Base-by-base conservation (phyloP, 2,329 filamentous ascomycete species). In the Alternaria viburni region DNA sequence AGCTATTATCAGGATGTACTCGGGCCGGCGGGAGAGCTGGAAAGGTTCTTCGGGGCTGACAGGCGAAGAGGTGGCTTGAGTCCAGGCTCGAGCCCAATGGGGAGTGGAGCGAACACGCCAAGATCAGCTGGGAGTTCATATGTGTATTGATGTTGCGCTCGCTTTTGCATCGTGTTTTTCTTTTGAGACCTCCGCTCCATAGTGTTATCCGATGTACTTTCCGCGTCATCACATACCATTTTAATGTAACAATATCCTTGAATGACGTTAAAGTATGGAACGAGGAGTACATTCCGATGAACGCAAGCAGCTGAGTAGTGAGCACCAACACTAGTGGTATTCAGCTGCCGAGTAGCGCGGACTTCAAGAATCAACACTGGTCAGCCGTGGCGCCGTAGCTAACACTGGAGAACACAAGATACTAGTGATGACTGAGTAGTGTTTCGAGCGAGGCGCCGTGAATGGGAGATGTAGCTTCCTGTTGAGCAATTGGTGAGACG, bases 1-100 rank as follows among this genome's bases (percentile, higher is more conserved):
- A 36, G 23, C 10, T 76, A 72, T 52, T 71, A 69, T 26, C 68
- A 49, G n/a, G 59, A 71, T 23, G 74, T 74, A 1, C 45, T 74
- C 19, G 62, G 50, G 25, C 57, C 69, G 28, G 70, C 66, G n/a
- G 69, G 71, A 55, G 59, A 68, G 17, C 61, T 75, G 23, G 70
- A 73, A 49, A 54, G 41, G 4, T 17, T 72, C 7, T 41, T 73
- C 11, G 59, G 57, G 44, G 50, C 45, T 10, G 54, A 66, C 13
- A 62, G 59, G 28, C 52, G 41, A n/a, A 65, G 61, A 54, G 62
- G 67, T 36, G 60, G 56, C 4, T 25, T 57, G 32, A 67, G 52
- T 46, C 51, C 51, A n/a, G 59, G 57, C 13, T 43, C 25, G 19
- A 69, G 62, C 54, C 49, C 54, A 12, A 51, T 47, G 15, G 60